phyloP scores from a whole-genome alignment of 2,329 filamentous ascomycete species.

The Fonsecaea multimorphosa region DNA sequence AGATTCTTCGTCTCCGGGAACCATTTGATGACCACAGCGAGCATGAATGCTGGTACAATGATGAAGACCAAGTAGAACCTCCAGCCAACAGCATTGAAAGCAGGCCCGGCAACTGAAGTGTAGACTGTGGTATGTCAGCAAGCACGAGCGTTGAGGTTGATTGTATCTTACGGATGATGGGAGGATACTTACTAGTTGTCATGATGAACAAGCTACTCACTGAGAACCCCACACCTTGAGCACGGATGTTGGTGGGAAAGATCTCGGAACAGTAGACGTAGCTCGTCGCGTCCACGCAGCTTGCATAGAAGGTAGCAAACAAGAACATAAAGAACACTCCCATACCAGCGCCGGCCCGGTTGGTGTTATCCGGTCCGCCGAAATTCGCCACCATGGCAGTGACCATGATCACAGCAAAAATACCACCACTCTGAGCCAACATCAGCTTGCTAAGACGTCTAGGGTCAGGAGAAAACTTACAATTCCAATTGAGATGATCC shows the following conservation, averaged over 20 bases:
- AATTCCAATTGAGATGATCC: too few species aligned
- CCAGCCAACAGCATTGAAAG: slow-evolving; percentile 43
- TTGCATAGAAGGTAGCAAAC: slow-evolving; percentile 49
- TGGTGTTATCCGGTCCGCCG: background rate
- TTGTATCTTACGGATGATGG: too few species aligned
- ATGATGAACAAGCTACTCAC: background rate
- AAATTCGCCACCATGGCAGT: too few species aligned
- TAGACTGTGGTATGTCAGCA: background rate
- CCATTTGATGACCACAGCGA: background rate
- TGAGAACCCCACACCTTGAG: slow-evolving; percentile 12
- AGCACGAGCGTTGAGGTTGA: too few species aligned
- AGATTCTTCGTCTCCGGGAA: background rate
- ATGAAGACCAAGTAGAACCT: slow-evolving; percentile 42
- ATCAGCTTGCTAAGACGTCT: too few species aligned
- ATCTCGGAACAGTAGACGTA: slow-evolving; percentile 24
- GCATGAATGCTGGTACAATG: background rate
- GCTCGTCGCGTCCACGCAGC: slow-evolving; percentile 25
- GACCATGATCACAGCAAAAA: too few species aligned
- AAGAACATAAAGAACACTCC: slow-evolving; percentile 39
- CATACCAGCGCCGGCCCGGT: background rate
- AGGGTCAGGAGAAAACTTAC: too few species aligned
- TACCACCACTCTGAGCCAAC: too few species aligned
- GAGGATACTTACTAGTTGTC: too few species aligned
- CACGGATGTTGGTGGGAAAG: slow-evolving; percentile 3
- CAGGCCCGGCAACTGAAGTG: slow-evolving; percentile 13